Conservation (phyloP, 345 rosid species). For the Sonneratia caseolaris region DNA sequence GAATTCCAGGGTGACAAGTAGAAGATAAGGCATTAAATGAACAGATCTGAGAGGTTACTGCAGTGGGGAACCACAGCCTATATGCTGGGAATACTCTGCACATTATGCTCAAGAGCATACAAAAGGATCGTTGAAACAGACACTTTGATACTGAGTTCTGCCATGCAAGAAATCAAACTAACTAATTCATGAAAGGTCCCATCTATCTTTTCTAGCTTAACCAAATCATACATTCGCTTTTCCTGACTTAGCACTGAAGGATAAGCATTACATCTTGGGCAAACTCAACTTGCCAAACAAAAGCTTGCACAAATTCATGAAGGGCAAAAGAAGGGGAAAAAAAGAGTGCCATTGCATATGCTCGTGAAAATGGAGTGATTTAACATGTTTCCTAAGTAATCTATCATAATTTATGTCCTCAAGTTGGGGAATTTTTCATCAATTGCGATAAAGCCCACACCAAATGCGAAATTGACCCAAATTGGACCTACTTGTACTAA, state of each 20-base stretch:
- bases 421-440: not conserved
- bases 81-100: not conserved
- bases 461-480: not conserved
- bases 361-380: not conserved
- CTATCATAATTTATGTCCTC: not conserved
- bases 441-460: not conserved
- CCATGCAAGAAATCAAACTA: not conserved
- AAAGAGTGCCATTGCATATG: not conserved
- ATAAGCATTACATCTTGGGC: not conserved
- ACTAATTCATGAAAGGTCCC: not conserved
- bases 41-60: not conserved
- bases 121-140: not conserved
- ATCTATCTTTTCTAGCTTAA: not conserved
- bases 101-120: not conserved
- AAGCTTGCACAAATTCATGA: not conserved
- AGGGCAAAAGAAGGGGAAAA: not conserved
- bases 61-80: not conserved
- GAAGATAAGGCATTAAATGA: not conserved
- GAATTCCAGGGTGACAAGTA: not conserved
- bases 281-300: not conserved
- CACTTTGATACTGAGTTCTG: not conserved
- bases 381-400: not conserved
- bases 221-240: not conserved
- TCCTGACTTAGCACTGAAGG: too few species aligned
- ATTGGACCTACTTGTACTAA: not conserved